These are phyloP conservation scores for Paecilomyces sp. DNA, from an alignment of 2,329 filamentous ascomycete genomes.

Conservation along the genomic window DNA sequence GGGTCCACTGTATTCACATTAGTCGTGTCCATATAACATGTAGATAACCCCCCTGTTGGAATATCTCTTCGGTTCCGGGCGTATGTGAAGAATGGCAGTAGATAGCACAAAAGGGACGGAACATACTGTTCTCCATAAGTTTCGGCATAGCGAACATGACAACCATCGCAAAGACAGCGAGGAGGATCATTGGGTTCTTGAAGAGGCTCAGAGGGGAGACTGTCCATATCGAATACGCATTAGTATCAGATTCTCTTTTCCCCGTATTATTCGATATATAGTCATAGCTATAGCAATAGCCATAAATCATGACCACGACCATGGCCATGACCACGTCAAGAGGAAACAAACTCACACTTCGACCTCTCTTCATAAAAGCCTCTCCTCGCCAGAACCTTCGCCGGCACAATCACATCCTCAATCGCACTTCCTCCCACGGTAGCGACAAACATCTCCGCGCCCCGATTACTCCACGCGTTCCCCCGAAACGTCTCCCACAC, in stretches of 20 bases:
- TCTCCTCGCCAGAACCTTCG: conserved; percentile 57
- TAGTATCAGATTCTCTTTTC: background rate
- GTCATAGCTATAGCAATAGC: background rate
- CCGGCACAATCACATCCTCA: conserved; percentile 49
- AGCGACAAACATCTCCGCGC: conserved; percentile 42
- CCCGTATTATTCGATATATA: background rate
- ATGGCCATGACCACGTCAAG: background rate
- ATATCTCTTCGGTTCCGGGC: too few relatives aligned
- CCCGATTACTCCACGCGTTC: conserved; percentile 84
- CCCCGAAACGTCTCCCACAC: conserved; percentile 83
- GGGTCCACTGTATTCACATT: conserved; percentile 67
- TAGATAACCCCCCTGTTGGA: too few relatives aligned
- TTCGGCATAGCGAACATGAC: conserved; percentile 92
- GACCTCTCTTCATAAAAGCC: conserved; percentile 69
- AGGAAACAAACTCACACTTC: conserved; percentile 55
- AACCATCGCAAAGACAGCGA: conserved; percentile 74
- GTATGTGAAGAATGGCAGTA: too few relatives aligned
- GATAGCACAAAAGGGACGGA: background rate
- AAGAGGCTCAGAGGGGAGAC: conserved; percentile 75
- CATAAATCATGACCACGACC: background rate
- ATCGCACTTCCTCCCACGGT: conserved; percentile 17
- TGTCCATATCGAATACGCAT: conserved; percentile 26
- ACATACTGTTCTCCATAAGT: conserved; percentile 88
- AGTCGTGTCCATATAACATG: background rate
- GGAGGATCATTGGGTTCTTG: conserved; percentile 94